Evolutionary conservation across 345 rosid genomes (phyloP).

Genomic region (Citrus reticulata): DNA sequence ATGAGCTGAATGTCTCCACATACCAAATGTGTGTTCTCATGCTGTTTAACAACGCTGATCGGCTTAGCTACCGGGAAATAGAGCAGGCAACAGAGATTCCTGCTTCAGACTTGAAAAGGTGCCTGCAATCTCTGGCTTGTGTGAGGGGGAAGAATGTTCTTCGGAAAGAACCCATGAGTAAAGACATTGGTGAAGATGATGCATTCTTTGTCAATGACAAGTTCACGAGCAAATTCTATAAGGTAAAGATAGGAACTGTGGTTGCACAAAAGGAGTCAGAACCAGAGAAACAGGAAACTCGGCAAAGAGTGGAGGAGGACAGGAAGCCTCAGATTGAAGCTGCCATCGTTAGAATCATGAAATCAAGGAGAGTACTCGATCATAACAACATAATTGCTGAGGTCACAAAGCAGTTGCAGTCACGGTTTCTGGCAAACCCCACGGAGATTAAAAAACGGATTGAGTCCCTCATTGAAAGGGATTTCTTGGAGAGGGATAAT

Average conservation of each 20-base stretch:
- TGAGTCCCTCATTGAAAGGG: constrained; percentile 94
- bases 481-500: constrained; percentile 94
- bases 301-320: constrained; percentile 98
- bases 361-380: constrained; percentile 90
- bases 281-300: constrained; percentile 96
- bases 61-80: constrained; percentile 85
- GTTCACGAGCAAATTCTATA: constrained; percentile 88
- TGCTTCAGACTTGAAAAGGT: constrained; percentile 78
- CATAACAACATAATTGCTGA: constrained; percentile 92
- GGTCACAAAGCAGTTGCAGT: constrained; percentile 93
- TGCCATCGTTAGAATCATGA: constrained; percentile 96
- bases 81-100: constrained; percentile 95
- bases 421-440: constrained; percentile 92
- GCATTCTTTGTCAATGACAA: constrained; percentile 80
- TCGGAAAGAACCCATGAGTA: constrained; percentile 98
- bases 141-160: constrained; percentile 91
- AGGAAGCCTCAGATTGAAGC: constrained; percentile 99
- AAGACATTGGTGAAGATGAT: constrained; percentile 90
- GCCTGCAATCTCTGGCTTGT: constrained; percentile 90
- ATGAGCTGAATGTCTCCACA: constrained; percentile 94
- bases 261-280: constrained; percentile 98
- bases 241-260: constrained; percentile 98
- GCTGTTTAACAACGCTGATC: constrained; percentile 78
- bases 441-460: constrained; percentile 96
- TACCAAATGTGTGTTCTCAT: constrained; percentile 98